Conservation (phyloP, 208 protist genomes). For the Strigomonas culicis region DNA sequence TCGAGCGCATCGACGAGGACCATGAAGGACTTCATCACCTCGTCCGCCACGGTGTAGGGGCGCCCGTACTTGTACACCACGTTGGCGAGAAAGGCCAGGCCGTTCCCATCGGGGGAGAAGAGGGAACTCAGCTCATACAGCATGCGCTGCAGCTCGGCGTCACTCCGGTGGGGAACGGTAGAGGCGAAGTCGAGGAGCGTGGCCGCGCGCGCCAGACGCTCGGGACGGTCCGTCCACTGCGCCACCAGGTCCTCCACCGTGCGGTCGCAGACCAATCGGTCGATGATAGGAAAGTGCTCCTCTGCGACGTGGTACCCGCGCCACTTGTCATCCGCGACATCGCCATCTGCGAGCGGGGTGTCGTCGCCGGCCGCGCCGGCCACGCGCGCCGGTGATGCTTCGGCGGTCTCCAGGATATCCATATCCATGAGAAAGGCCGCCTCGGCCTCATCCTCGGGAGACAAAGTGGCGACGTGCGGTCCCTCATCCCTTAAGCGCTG, state of each 20-base stretch:
- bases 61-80: conserved; percentile 68
- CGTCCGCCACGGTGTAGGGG: conserved; percentile 51
- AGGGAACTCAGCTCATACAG: conserved; percentile 62
- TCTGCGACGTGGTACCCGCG: conserved; percentile 47
- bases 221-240: conserved; percentile 64
- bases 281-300: conserved; percentile 58
- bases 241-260: conserved; percentile 57
- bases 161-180: conserved; percentile 45
- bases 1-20: conserved; percentile 62
- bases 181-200: conserved; percentile 76
- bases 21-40: conserved; percentile 58
- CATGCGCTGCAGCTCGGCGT: conserved; percentile 63
- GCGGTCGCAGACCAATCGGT: conserved; percentile 72
- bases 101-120: conserved; percentile 68
- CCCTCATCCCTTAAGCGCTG: conserved; percentile 24
- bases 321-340: conserved; percentile 20
- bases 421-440: neutral
- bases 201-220: conserved; percentile 53
- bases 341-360: neutral
- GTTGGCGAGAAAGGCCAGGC: conserved; percentile 57
- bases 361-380: too few species aligned
- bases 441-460: conserved; percentile 13
- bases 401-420: too few species aligned
- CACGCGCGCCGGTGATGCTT: too few species aligned
- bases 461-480: too few species aligned